A percentile compares a stretch with the other conserved stretches of the same genome.
Evolutionary conservation across 2,329 filamentous ascomycete genomes (phyloP).

Genomic region (Colletotrichum kahawae): DNA sequence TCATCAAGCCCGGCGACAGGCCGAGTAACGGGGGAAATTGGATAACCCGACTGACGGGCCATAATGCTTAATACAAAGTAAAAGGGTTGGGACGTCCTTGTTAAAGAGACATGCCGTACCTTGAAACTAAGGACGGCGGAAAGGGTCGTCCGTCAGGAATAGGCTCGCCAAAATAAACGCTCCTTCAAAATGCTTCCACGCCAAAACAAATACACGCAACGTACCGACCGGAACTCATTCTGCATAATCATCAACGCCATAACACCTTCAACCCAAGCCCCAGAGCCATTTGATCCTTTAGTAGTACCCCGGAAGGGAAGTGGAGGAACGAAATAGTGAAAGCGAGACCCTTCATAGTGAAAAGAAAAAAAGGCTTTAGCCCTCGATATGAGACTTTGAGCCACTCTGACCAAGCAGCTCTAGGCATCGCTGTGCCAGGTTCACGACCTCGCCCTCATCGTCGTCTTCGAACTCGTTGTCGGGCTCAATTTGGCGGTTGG

Average conservation of each 20-base stretch:
- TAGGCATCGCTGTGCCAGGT: slow-evolving; percentile 85
- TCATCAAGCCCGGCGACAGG: slow-evolving; percentile 17
- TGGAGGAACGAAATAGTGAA: slow-evolving; percentile 7
- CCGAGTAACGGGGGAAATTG: slow-evolving; percentile 10
- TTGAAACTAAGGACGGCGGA: neutral
- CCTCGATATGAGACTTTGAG: slow-evolving; percentile 83
- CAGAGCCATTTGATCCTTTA: slow-evolving; percentile 7
- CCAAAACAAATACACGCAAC: slow-evolving; percentile 23
- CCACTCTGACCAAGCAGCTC: slow-evolving; percentile 81
- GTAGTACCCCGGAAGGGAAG: slow-evolving; percentile 3
- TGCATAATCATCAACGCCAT: slow-evolving; percentile 22
- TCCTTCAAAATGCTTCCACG: slow-evolving; percentile 22
- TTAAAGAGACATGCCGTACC: neutral
- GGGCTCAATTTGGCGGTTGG: slow-evolving; percentile 85
- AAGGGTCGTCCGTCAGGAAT: neutral
- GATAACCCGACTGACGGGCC: slow-evolving; percentile 16
- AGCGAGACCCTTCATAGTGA: neutral
- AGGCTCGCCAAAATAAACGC: slow-evolving; percentile 18
- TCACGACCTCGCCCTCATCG: slow-evolving; percentile 91
- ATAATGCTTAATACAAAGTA: slow-evolving; percentile 29
- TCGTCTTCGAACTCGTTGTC: slow-evolving; percentile 88
- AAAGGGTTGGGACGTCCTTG: slow-evolving; percentile 17
- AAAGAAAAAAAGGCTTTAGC: slow-evolving; percentile 46
- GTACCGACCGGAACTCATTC: slow-evolving; percentile 22
- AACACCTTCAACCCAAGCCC: slow-evolving; percentile 18